Percentiles rank a stretch among this genome's conserved stretches.
Conservation (phyloP, 441 rosid genomes). For the Erodium trifolium region DNA sequence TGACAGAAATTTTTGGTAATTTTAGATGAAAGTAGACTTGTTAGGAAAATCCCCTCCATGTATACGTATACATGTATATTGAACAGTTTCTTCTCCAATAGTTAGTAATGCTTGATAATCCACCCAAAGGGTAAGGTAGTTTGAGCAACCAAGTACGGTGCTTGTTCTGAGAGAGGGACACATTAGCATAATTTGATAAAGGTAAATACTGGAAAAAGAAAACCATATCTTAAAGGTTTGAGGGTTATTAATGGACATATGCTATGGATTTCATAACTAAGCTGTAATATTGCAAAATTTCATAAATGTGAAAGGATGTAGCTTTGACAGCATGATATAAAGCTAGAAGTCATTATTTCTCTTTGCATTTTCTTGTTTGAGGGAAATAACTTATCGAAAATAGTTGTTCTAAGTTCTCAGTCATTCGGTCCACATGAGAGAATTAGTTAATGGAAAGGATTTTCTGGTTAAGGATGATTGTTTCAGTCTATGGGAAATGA, state of each 20-base stretch:
- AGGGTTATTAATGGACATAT: background rate
- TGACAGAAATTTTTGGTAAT: background rate
- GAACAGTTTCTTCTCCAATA: no score
- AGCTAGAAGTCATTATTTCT: background rate
- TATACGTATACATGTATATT: background rate
- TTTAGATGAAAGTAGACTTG: background rate
- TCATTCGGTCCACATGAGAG: background rate
- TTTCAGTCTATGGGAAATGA: background rate
- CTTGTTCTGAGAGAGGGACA: no score
- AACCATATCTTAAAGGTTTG: background rate
- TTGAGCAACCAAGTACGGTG: no score
- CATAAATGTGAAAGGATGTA: background rate
- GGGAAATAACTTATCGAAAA: background rate
- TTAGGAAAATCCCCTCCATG: background rate
- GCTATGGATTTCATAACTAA: background rate
- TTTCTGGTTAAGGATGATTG: background rate
- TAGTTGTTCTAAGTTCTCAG: background rate
- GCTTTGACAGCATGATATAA: no score
- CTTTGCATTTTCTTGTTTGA: background rate
- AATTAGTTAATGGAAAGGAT: background rate
- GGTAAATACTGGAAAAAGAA: background rate
- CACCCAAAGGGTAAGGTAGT: no score
- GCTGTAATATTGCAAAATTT: background rate
- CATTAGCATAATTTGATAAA: background rate
- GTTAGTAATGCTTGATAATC: no score